Percentiles rank a stretch among this genome's conserved stretches.
phyloP scores from a whole-genome alignment of 331 rosid genomes.

The Spiraea crenata region DNA sequence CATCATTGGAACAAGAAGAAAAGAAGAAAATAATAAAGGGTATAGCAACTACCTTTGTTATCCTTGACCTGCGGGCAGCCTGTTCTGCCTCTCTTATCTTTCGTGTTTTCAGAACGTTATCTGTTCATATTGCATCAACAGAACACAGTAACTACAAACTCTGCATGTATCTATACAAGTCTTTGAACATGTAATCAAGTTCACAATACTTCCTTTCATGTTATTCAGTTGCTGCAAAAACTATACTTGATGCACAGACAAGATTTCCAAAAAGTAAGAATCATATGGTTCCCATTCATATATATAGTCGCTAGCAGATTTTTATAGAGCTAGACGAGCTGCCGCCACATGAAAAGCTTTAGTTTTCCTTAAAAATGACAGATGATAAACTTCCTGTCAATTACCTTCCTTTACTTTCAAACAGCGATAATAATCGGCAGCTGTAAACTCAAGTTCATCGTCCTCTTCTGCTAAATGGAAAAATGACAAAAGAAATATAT shows the following conservation, averaged over 20 bases:
- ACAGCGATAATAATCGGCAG: conserved; percentile 69
- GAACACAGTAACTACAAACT: not conserved
- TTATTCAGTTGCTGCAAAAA: not conserved
- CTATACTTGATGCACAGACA: not conserved
- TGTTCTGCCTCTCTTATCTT: conserved; percentile 82
- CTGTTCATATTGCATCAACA: conserved; percentile 32
- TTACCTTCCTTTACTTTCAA: conserved; percentile 68
- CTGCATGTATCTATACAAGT: not conserved
- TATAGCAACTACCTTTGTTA: conserved; percentile 47
- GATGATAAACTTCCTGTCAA: not conserved
- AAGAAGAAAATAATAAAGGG: not conserved
- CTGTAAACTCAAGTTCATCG: conserved; percentile 69
- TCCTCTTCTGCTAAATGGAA: conserved; percentile 48
- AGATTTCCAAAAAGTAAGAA: not conserved
- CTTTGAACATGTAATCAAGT: not conserved
- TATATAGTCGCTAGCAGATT: not conserved
- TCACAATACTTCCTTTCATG: not conserved
- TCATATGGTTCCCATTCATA: not conserved
- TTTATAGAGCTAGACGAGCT: not conserved
- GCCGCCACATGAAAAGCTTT: not conserved
- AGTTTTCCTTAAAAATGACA: not conserved
- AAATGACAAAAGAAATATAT: conserved; percentile 5
- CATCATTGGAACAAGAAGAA: not conserved
- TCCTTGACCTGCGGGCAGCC: conserved; percentile 80
- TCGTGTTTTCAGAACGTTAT: conserved; percentile 73